Evolutionary conservation across 768 basidiomycete species (phyloP).

Genomic region (Trametes sanguinea): DNA sequence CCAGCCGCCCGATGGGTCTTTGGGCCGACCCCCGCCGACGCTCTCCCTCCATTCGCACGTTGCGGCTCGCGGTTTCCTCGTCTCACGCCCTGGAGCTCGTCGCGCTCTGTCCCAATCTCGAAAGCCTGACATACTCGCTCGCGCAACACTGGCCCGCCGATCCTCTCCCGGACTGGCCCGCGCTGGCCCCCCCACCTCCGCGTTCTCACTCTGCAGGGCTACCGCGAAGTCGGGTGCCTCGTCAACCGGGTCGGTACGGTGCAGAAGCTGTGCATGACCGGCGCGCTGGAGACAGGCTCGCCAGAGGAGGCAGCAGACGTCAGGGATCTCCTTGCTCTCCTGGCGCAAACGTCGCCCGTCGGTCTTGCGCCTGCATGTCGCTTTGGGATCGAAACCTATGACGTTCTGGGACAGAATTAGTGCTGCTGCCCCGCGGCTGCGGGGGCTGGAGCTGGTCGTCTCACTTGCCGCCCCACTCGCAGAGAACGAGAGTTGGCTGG

Average conservation of each 20-base stretch:
- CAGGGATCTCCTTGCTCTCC: not conserved
- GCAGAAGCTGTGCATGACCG: not conserved
- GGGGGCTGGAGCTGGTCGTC: not conserved
- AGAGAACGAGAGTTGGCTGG: conserved; percentile 1
- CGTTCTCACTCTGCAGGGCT: not conserved
- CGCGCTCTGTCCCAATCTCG: not conserved
- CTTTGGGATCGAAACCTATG: not conserved
- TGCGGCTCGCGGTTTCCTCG: not conserved
- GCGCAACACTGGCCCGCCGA: not conserved
- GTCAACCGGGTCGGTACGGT: not conserved
- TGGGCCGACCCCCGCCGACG: not conserved
- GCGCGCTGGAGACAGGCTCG: not conserved
- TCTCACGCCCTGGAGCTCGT: conserved; percentile 4
- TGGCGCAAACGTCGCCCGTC: not conserved
- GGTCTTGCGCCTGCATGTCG: not conserved
- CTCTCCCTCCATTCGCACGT: not conserved
- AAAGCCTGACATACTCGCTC: not conserved
- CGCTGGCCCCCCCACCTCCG: not conserved
- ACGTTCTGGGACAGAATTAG: not conserved
- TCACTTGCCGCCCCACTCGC: not conserved
- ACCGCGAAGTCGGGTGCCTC: not conserved
- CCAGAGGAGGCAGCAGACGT: not conserved
- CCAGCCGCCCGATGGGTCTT: not conserved
- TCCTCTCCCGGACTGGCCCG: not conserved
- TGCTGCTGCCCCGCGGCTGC: not conserved